Base-by-base conservation (phyloP, 495 filamentous ascomycete species). In the Xylaria cubensis region DNA sequence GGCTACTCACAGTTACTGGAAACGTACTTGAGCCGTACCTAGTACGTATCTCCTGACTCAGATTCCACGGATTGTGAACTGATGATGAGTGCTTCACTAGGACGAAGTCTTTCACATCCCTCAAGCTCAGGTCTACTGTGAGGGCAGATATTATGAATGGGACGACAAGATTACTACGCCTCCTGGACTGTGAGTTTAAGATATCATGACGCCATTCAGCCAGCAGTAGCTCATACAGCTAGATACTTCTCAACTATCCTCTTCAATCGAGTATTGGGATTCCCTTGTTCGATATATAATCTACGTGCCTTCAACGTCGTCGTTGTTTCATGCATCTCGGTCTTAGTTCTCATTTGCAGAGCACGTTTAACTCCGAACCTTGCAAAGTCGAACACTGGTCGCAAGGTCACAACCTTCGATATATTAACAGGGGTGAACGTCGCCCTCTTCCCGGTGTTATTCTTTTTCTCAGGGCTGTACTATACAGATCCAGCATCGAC, bases 121-220 rank as follows among this genome's bases (percentile, higher is more conserved):
- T 3, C 96, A 99, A 81, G 94, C 94, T 0, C 92, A 97, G 67
- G 86, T 87, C 10, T 99, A 98, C 79, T 97, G 95, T 81, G 74
- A 85, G 24, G 90, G 92, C 21, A 85, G 88, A 36, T 98, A 90
- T 82, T 78, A 79, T 41, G 82, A 90, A 21, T 99, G 97, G 97
- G 95, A 99, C 81, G 92, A 94, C 17, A 98, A 98, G 77, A 94
- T 99, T 73, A 99, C 96, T 10, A 99, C 96, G 2, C 96, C 96
- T 2, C 94, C 96, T 8, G 97, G 95, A 24, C 85, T 98, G 84
- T 97, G 86, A 75, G 84, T 88, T 46, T 29, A 67, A 73, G 70
- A 42, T 46, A 76, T 13, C 44, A 29, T 9, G 58, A 50, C 19
- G 66, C 17, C 1, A 66, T 51, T 26, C 53, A 32, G 24, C 24